Evolutionary conservation across 768 basidiomycete genomes (phyloP).

Genomic region (Royoungia palumana): DNA sequence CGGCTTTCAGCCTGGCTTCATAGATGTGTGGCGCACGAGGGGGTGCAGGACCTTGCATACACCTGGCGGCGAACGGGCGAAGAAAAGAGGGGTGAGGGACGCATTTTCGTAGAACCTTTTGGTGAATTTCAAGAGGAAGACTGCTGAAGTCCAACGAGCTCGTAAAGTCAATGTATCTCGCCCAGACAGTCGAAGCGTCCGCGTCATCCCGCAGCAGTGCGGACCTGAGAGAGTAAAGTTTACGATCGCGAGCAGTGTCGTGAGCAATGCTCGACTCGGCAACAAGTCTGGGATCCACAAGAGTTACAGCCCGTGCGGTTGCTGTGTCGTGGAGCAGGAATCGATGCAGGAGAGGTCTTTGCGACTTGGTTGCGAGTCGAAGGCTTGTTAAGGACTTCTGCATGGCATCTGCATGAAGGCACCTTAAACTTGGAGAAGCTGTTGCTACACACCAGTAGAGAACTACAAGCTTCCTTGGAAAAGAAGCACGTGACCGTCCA

Average conservation of each 20-base stretch:
- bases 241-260: slow-evolving; percentile 21
- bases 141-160: slow-evolving; percentile 43
- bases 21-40: slow-evolving; percentile 48
- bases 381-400: slow-evolving; percentile 22
- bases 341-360: slow-evolving; percentile 5
- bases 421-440: background rate
- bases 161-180: slow-evolving; percentile 56
- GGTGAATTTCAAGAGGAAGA: slow-evolving; percentile 66
- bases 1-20: slow-evolving; percentile 61
- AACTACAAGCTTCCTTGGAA: background rate
- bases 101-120: slow-evolving; percentile 65
- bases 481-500: slow-evolving; percentile 1
- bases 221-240: slow-evolving; percentile 25
- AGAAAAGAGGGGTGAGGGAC: slow-evolving; percentile 46
- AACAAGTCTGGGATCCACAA: slow-evolving; percentile 1
- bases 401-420: slow-evolving; percentile 21
- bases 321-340: slow-evolving; percentile 11
- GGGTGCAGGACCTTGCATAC: slow-evolving; percentile 37
- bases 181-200: slow-evolving; percentile 59
- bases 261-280: slow-evolving; percentile 6
- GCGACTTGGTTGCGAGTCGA: slow-evolving; percentile 9
- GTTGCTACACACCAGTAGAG: too few species aligned
- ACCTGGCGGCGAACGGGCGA: slow-evolving; percentile 42
- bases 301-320: background rate
- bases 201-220: slow-evolving; percentile 30